Evolutionary conservation across 1,284 basidiomycete genomes (phyloP).

Genomic region (Ceratobasidium papillatum): DNA sequence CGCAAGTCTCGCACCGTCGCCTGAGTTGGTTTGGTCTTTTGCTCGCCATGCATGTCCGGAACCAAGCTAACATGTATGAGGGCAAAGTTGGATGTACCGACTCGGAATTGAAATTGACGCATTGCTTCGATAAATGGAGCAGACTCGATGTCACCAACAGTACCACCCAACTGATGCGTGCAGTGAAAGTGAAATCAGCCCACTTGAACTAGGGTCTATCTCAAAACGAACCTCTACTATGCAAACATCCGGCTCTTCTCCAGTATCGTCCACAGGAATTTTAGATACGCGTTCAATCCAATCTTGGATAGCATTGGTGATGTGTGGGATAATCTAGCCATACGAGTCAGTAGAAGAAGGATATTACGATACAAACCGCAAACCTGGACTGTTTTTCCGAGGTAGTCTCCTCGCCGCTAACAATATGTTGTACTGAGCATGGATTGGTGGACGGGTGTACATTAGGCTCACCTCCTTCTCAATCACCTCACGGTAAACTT

Average conservation of each 20-base stretch:
- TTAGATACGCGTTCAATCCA: conserved; percentile 97
- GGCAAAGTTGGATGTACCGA: conserved; percentile 97
- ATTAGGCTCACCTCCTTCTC: conserved; percentile 95
- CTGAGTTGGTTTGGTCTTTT: conserved; percentile 99
- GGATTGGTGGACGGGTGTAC: too few species aligned
- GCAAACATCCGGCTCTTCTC: conserved; percentile 93
- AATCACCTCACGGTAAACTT: conserved; percentile 97
- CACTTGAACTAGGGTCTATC: not conserved
- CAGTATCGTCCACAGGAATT: conserved; percentile 94
- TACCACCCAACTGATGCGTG: conserved; percentile 82
- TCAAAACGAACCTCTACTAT: conserved; percentile 92
- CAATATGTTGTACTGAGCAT: not conserved
- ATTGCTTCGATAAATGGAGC: conserved; percentile 98
- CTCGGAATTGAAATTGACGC: conserved; percentile 99
- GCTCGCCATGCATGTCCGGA: conserved; percentile 97
- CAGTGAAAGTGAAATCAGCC: not conserved
- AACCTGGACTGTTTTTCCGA: conserved; percentile 95
- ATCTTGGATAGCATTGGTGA: conserved; percentile 97
- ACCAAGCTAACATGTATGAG: conserved; percentile 98
- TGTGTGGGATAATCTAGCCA: conserved; percentile 90
- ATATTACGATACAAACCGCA: not conserved
- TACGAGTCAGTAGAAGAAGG: not conserved
- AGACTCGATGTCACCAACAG: conserved; percentile 95
- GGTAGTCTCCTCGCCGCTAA: conserved; percentile 93
- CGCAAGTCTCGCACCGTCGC: conserved; percentile 95